These are phyloP conservation scores for Botrytis porri DNA, from an alignment of 2,329 filamentous ascomycete species.

Conservation along the genomic window DNA sequence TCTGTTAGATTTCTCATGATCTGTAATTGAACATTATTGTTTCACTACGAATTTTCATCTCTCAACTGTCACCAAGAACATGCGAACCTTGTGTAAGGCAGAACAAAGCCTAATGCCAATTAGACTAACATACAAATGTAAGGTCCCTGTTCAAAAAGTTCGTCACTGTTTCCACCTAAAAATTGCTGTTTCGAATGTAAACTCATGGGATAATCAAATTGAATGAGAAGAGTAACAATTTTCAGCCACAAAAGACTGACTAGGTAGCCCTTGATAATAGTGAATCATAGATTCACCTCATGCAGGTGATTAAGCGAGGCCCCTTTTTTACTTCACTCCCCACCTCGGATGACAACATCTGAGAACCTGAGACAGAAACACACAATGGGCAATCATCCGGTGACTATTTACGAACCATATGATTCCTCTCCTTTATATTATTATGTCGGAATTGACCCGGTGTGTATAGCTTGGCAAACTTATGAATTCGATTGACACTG, in stretches of 20 bases:
- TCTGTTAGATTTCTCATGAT: neutral
- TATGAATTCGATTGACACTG: too few relatives aligned
- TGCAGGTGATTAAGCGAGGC: neutral
- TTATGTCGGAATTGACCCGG: neutral
- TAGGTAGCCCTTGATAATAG: neutral
- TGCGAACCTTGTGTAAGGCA: too few relatives aligned
- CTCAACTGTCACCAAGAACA: neutral
- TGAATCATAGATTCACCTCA: neutral
- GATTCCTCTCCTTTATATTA: neutral
- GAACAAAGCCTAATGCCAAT: accelerated
- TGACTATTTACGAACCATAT: too few relatives aligned
- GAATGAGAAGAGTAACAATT: too few relatives aligned
- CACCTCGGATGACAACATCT: neutral
- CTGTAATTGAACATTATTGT: accelerated
- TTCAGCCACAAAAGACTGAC: too few relatives aligned
- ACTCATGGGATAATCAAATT: neutral
- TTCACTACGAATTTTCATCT: neutral
- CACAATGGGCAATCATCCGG: too few relatives aligned
- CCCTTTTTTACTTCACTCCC: neutral
- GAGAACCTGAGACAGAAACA: neutral
- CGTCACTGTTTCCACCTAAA: neutral
- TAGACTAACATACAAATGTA: neutral
- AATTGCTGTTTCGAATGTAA: neutral
- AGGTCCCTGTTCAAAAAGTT: neutral
- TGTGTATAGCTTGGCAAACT: neutral